phyloP scores from a whole-genome alignment of 345 rosid genomes.

The Aquilaria sinensis region DNA sequence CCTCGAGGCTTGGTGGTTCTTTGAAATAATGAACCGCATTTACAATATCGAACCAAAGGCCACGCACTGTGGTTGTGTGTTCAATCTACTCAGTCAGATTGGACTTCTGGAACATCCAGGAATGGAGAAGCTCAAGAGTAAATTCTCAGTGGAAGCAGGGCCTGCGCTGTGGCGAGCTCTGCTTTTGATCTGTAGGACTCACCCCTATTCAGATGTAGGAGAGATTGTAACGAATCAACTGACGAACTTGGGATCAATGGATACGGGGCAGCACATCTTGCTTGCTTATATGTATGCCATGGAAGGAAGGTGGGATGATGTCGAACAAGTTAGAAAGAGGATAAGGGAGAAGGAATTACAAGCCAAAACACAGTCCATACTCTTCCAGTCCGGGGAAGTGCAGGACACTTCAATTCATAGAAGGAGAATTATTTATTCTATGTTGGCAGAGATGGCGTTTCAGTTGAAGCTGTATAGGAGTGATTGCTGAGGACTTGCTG shows the following conservation, averaged over 20 bases:
- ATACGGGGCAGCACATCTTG: constrained; percentile 42
- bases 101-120: constrained; percentile 40
- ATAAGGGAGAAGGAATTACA: constrained; percentile 32
- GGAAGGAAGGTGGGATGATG: constrained; percentile 47
- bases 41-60: constrained; percentile 41
- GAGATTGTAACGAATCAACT: constrained; percentile 42
- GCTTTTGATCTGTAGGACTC: constrained; percentile 33
- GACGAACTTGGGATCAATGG: constrained; percentile 37
- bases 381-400: constrained; percentile 12
- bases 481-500: background rate
- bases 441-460: constrained; percentile 45
- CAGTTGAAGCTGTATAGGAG: constrained; percentile 23
- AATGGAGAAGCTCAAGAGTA: constrained; percentile 26
- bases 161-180: constrained; percentile 31
- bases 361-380: constrained; percentile 17
- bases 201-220: constrained; percentile 31
- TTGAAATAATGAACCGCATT: constrained; percentile 44
- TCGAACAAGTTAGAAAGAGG: constrained; percentile 40
- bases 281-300: constrained; percentile 43
- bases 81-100: constrained; percentile 41
- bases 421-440: constrained; percentile 30
- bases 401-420: constrained; percentile 17
- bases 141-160: constrained; percentile 22
- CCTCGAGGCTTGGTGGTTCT: constrained; percentile 67
- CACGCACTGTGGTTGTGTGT: constrained; percentile 61